A percentile compares a stretch with the other conserved stretches of the same genome.
Conservation (phyloP, 108 stramenopile species). For the Fragilariopsis cylindrus region DNA sequence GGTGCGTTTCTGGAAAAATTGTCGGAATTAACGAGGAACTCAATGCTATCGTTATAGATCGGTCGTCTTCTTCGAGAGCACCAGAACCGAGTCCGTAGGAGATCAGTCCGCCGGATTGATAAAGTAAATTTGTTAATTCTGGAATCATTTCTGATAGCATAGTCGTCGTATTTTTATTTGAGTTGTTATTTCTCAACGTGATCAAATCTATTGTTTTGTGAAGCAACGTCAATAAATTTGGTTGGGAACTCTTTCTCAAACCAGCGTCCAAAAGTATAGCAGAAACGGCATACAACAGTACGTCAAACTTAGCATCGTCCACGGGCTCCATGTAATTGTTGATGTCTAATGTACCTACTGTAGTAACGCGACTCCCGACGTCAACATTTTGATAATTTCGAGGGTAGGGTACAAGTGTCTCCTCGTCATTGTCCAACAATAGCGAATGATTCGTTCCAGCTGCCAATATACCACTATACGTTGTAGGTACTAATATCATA, state of each 20-base stretch:
- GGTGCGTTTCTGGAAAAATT: conserved; percentile 60
- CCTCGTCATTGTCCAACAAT: conserved; percentile 61
- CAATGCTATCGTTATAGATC: conserved; percentile 58
- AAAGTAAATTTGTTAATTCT: conserved; percentile 4
- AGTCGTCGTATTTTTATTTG: neutral
- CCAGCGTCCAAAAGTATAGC: conserved; percentile 32
- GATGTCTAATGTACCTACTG: conserved; percentile 45
- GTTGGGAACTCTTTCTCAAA: conserved; percentile 18
- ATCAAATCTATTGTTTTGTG: neutral
- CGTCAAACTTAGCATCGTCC: neutral
- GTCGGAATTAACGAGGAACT: conserved; percentile 57
- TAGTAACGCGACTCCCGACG: conserved; percentile 12
- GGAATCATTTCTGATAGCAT: neutral
- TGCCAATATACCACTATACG: conserved; percentile 53
- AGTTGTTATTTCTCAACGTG: neutral
- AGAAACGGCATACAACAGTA: conserved; percentile 32
- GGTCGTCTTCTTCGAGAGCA: conserved; percentile 18
- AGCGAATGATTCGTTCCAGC: conserved; percentile 54
- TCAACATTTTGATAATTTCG: neutral
- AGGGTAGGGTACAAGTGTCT: conserved; percentile 56
- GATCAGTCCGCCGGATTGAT: conserved; percentile 9
- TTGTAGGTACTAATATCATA: conserved; percentile 61
- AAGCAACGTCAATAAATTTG: neutral
- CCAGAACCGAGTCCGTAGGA: conserved; percentile 29
- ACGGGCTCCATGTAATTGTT: conserved; percentile 23